phyloP scores from a whole-genome alignment of 768 basidiomycete genomes.

The Cantharellus cinnabarinus region DNA sequence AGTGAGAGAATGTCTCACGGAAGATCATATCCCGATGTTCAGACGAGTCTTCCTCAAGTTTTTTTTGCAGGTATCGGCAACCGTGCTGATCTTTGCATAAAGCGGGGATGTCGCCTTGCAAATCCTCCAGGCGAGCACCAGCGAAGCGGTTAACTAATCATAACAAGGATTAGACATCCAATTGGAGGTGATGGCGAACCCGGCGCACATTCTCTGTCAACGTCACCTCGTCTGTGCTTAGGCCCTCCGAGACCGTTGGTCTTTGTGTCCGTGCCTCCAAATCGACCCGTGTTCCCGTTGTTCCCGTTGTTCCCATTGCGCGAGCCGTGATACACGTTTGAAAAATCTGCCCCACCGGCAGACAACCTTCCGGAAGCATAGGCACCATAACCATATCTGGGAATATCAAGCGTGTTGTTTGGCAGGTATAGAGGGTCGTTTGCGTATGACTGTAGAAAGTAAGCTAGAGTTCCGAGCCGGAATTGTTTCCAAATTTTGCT shows the following conservation, averaged over 20 bases:
- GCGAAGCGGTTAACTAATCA: slow-evolving; percentile 81
- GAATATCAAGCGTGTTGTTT: background rate
- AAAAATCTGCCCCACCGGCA: background rate
- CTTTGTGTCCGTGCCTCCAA: slow-evolving; percentile 40
- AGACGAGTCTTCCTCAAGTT: slow-evolving; percentile 85
- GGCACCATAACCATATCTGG: background rate
- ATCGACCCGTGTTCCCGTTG: slow-evolving; percentile 6
- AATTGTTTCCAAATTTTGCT: slow-evolving; percentile 9
- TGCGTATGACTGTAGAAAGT: slow-evolving; percentile 27
- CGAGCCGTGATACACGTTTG: no score
- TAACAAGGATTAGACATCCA: background rate
- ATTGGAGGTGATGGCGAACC: background rate
- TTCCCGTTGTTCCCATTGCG: background rate
- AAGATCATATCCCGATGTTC: slow-evolving; percentile 99
- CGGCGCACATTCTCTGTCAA: slow-evolving; percentile 57
- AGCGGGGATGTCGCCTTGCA: slow-evolving; percentile 82
- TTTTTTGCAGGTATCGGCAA: slow-evolving; percentile 95
- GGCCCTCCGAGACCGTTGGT: slow-evolving; percentile 82
- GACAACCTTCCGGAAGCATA: background rate
- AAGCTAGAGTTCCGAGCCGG: background rate
- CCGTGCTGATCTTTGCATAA: slow-evolving; percentile 99
- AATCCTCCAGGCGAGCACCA: slow-evolving; percentile 84
- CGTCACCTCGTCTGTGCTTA: slow-evolving; percentile 85
- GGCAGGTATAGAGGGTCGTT: slow-evolving; percentile 25
- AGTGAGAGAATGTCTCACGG: slow-evolving; percentile 92